Conservation (phyloP, 176 grass and related monocot species). For the Canna indica region DNA sequence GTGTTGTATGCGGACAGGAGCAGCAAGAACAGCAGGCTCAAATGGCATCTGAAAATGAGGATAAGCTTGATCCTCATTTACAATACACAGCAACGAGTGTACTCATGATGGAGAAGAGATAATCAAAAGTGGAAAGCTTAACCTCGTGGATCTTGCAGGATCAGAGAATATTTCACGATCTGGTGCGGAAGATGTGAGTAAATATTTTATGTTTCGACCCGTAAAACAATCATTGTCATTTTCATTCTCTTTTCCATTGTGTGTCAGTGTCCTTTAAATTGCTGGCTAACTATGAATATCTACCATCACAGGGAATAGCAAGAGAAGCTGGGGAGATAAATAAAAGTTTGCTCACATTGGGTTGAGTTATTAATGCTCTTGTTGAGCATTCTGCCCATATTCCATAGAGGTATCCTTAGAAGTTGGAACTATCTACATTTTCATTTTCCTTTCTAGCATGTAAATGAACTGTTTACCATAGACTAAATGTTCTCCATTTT, state of each 20-base stretch:
- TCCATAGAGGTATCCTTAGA: too few relatives aligned
- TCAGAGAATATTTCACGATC: too few relatives aligned
- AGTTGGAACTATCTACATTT: too few relatives aligned
- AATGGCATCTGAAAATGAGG: conserved; percentile 61
- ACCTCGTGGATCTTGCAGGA: conserved; percentile 80
- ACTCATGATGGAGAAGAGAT: conserved; percentile 72
- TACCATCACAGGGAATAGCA: conserved; percentile 45
- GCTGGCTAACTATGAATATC: neutral
- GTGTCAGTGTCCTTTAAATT: neutral
- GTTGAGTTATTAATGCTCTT: too few relatives aligned
- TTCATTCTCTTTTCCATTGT: neutral
- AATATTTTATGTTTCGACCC: neutral
- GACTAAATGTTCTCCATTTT: conserved; percentile 10
- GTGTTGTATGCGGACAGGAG: conserved; percentile 61
- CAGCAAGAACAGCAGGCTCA: conserved; percentile 34
- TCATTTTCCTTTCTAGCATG: too few relatives aligned
- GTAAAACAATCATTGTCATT: neutral
- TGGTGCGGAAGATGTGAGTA: conserved; percentile 54
- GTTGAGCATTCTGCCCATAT: too few relatives aligned
- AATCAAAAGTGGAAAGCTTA: conserved; percentile 80
- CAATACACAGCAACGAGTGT: conserved; percentile 72
- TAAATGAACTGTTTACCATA: too few relatives aligned
- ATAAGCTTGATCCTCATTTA: conserved; percentile 66
- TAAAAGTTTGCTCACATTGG: too few relatives aligned
- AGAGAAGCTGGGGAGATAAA: too few relatives aligned